Evolutionary conservation across 1,284 basidiomycete species (phyloP), one percentile per base, ranked within the genome.

Genomic region (Trametes sp.): DNA sequence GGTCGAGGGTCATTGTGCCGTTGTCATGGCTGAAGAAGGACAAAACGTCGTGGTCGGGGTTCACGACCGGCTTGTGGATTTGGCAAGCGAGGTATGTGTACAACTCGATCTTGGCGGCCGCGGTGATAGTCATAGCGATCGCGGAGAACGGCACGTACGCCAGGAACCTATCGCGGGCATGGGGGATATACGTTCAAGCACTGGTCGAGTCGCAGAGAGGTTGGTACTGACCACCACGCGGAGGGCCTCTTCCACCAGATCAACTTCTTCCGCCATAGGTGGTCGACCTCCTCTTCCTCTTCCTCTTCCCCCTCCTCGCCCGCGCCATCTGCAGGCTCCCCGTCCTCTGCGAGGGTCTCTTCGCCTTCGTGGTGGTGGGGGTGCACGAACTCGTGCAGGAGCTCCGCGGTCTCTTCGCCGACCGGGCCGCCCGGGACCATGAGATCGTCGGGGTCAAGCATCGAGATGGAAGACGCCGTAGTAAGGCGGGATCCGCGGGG

Each of bases 221-320:
- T 14, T 8, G 29, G 35, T 19, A 78, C 84, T 66, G 68, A 90
- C 90, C 91, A 93, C 76, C 80, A 83, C 0, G 88, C 81, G 0
- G 89, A 88, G 8, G 90, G 89, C 52, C 81, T 77, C 73, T 78
- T 89, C 83, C 87, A 92, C 89, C 89, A 92, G 0, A 88, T 86
- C 41, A 81, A 76, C 31, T 49, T 69, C 58, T 67, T 73, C 71
- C 59, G 70, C 69, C 62, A 68, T 41, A 69, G 68, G 24, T 60
- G 58, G 26, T 75, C 73, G 23, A 63, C 70, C 28, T 72, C 72
- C 19, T 72, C 70, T 19, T 63, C 70, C 21, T 57, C 62, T 19
- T 74, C 74, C n/a, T 70, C 63, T 26, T 64, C 67, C 10, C 54
- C 59, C 2, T n/a, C 54, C 16, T 29, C 54, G 23, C 64, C 29